Evolutionary conservation across 495 filamentous ascomycete species (phyloP).

Genomic region (Aspergillus asperescens): DNA sequence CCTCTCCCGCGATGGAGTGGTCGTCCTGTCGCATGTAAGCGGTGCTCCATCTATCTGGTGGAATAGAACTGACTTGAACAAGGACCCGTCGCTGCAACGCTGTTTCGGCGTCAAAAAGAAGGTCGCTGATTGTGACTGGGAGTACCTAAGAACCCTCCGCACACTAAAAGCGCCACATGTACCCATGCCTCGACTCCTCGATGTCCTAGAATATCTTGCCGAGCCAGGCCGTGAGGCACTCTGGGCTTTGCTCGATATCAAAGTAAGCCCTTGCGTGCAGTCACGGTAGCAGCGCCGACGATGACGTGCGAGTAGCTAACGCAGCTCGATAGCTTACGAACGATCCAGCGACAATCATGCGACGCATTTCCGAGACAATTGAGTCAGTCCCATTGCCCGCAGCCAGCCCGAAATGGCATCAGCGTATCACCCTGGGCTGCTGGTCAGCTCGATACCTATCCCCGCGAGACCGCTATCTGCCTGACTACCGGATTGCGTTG

Average conservation of each 20-base stretch:
- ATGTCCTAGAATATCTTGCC: slow-evolving; percentile 68
- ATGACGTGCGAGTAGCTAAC: too few species aligned
- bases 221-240: slow-evolving; percentile 54
- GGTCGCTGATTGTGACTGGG: slow-evolving; percentile 71
- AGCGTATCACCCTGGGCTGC: too few species aligned
- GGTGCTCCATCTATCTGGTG: background rate
- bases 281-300: too few species aligned
- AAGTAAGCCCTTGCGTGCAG: slow-evolving; percentile 51
- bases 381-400: too few species aligned
- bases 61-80: slow-evolving; percentile 7
- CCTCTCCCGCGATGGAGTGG: slow-evolving; percentile 71
- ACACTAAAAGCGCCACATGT: slow-evolving; percentile 64
- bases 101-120: slow-evolving; percentile 69
- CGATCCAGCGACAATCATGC: too few species aligned
- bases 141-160: slow-evolving; percentile 58
- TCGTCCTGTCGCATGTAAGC: slow-evolving; percentile 78
- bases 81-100: slow-evolving; percentile 72
- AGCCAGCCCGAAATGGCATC: too few species aligned
- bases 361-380: too few species aligned
- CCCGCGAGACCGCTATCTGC: too few species aligned
- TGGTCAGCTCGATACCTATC: too few species aligned
- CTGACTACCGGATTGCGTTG: too few species aligned
- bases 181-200: slow-evolving; percentile 67
- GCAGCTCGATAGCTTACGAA: too few species aligned
- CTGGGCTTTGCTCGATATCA: slow-evolving; percentile 87